Evolutionary conservation across 495 filamentous ascomycete species (phyloP), one percentile per base, ranked within the genome.

Genomic region (Podospora pseudopauciseta): DNA sequence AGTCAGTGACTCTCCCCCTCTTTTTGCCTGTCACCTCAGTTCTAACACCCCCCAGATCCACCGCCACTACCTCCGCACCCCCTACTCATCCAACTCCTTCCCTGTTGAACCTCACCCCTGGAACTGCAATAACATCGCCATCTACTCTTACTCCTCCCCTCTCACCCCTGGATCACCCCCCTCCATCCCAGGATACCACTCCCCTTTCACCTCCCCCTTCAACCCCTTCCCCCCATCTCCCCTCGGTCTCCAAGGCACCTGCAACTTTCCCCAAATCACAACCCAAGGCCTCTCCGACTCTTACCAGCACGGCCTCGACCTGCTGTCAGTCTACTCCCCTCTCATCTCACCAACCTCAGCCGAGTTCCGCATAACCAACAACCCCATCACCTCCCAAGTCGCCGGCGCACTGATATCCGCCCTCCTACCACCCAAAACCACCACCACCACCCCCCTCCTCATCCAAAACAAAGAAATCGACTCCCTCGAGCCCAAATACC

Each of bases 201-300:
- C 80, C 26, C 80, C 83, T 18, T 87, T 85, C 74, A 78, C 79
- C 27, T 82, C 82, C 16, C 71, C 80, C 7, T 76, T 80, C 13
- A 91, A 91, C 73, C 87, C 88, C 2, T 87, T 88, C 69, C 67
- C 72, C n/a, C 83, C 84, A 0, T 69, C 77, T n/a, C 83, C 84
- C 0, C 68, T 77, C 3, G 88, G 87, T 7, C 89, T 86, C 76
- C 77, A 83, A 32, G 89, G 88, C 23, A 85, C 83, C 23, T 92
- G 90, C 74, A 85, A 89, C 65, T 91, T 91, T 75, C 90, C 89
- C 4, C 90, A 92, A 74, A 88, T 91, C 63, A 91, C 89, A 0
- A 76, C 80, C 18, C 83, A 72, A 5, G 89, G 90, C 0, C 79
- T 92, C 13, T 82, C 87, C 54, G 89, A 91, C 75, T 86, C 86